Percentiles rank a stretch among this genome's conserved stretches.
Evolutionary conservation across 2,329 filamentous ascomycete genomes (phyloP).

Genomic region (Periconia sp.): DNA sequence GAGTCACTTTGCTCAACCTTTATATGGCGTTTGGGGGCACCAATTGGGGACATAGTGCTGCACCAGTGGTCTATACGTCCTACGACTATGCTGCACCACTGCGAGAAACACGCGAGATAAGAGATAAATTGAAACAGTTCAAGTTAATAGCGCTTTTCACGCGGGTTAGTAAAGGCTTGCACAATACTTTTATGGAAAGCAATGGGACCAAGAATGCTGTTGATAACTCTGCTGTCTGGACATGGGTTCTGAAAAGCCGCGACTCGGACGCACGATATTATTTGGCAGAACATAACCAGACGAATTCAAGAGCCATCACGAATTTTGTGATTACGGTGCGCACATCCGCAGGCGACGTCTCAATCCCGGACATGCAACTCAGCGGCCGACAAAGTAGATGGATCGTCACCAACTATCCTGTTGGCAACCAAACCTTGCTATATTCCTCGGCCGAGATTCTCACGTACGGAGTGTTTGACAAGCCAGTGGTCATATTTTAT

Average conservation of each 20-base stretch:
- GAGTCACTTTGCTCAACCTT: slow-evolving; percentile 55
- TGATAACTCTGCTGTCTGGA: slow-evolving; percentile 51
- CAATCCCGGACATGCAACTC: slow-evolving; percentile 55
- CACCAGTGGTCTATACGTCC: slow-evolving; percentile 51
- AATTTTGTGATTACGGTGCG: slow-evolving; percentile 56
- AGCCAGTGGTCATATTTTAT: slow-evolving; percentile 57
- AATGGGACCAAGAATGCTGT: slow-evolving; percentile 60
- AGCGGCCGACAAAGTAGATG: slow-evolving; percentile 62
- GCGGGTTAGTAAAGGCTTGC: slow-evolving; percentile 56
- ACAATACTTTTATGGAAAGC: slow-evolving; percentile 61
- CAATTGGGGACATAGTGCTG: slow-evolving; percentile 60
- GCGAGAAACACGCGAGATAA: slow-evolving; percentile 60
- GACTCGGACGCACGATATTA: slow-evolving; percentile 59
- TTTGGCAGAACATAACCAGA: slow-evolving; percentile 55
- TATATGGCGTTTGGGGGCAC: slow-evolving; percentile 64
- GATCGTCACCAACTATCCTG: slow-evolving; percentile 59
- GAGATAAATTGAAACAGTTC: slow-evolving; percentile 60
- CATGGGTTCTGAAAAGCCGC: slow-evolving; percentile 60
- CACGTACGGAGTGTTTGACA: slow-evolving; percentile 57
- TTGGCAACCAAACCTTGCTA: slow-evolving; percentile 56
- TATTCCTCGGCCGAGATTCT: slow-evolving; percentile 61
- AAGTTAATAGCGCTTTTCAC: slow-evolving; percentile 63
- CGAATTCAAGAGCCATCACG: slow-evolving; percentile 52
- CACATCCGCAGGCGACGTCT: slow-evolving; percentile 54
- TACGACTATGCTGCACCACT: slow-evolving; percentile 59